These are phyloP conservation scores for Silene coronaria DNA, from an alignment of 179 eudicot species.

Conservation along the genomic window DNA sequence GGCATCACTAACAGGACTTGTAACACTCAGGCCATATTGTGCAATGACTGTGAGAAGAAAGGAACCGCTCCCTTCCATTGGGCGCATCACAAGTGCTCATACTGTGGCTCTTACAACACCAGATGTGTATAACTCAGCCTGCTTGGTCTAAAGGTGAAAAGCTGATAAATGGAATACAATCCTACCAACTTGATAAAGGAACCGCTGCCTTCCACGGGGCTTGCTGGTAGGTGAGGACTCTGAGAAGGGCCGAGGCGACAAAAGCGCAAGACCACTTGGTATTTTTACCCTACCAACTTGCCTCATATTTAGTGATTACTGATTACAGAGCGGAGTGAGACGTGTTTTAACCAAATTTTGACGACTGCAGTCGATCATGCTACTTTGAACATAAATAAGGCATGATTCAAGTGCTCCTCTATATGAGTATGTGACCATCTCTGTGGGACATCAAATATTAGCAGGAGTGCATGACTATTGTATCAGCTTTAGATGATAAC, in stretches of 20 bases:
- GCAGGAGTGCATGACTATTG: constrained; percentile 8
- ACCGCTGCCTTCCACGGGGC: too few relatives aligned
- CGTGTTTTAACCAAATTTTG: constrained; percentile 20
- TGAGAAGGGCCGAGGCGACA: too few relatives aligned
- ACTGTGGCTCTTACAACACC: constrained; percentile 85
- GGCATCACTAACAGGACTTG: constrained; percentile 11
- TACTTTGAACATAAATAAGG: constrained; percentile 13
- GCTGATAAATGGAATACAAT: constrained; percentile 14
- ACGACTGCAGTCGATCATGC: constrained; percentile 17
- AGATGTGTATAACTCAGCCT: constrained; percentile 45
- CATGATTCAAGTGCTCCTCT: not conserved
- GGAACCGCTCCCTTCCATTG: constrained; percentile 75
- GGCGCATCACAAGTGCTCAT: constrained; percentile 77
- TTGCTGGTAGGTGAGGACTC: too few relatives aligned
- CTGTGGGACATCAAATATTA: constrained; percentile 6
- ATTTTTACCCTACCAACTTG: not conserved
- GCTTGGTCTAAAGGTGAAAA: constrained; percentile 1
- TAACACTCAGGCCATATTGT: constrained; percentile 61
- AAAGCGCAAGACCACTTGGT: not conserved
- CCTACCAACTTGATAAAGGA: too few relatives aligned
- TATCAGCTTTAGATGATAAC: constrained; percentile 11
- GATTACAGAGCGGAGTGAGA: not conserved
- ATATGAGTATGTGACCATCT: not conserved
- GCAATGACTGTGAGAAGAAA: constrained; percentile 90
- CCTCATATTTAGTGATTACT: not conserved